Conservation (phyloP, 345 rosid genomes). For the Hibiscus mutabilis region DNA sequence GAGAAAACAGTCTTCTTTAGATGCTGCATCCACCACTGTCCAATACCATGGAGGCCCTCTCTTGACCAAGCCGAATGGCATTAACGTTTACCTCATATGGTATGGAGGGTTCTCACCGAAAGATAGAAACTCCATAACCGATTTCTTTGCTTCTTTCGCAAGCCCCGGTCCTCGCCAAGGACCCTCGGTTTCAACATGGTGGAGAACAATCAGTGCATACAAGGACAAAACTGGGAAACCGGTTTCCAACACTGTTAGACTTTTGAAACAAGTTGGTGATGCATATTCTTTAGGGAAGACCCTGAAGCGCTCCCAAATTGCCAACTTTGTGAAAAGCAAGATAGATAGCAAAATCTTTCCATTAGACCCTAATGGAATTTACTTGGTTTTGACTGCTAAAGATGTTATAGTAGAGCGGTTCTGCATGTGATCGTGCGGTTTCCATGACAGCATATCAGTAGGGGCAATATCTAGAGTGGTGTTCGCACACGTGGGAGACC, state of each 20-base stretch:
- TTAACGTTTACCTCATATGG: slow-evolving; percentile 18
- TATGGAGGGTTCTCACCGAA: slow-evolving; percentile 18
- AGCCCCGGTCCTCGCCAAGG: neutral
- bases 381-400: slow-evolving; percentile 47
- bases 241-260: slow-evolving; percentile 11
- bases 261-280: slow-evolving; percentile 15
- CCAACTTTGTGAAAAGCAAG: neutral
- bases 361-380: slow-evolving; percentile 21
- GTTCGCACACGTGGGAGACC: slow-evolving; percentile 73
- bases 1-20: neutral
- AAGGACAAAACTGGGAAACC: slow-evolving; percentile 12
- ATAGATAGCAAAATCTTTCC: neutral
- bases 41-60: slow-evolving; percentile 23
- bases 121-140: slow-evolving; percentile 14
- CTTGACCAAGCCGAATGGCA: slow-evolving; percentile 10
- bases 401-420: slow-evolving; percentile 49
- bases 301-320: slow-evolving; percentile 1
- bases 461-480: slow-evolving; percentile 28
- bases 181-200: slow-evolving; percentile 9
- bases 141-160: slow-evolving; percentile 14
- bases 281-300: slow-evolving; percentile 14
- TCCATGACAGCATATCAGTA: slow-evolving; percentile 20
- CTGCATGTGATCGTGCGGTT: slow-evolving; percentile 46
- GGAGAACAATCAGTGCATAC: slow-evolving; percentile 12
- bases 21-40: neutral